Evolutionary conservation across 106 monocot species (phyloP).

Genomic region (Posidonia australis): DNA sequence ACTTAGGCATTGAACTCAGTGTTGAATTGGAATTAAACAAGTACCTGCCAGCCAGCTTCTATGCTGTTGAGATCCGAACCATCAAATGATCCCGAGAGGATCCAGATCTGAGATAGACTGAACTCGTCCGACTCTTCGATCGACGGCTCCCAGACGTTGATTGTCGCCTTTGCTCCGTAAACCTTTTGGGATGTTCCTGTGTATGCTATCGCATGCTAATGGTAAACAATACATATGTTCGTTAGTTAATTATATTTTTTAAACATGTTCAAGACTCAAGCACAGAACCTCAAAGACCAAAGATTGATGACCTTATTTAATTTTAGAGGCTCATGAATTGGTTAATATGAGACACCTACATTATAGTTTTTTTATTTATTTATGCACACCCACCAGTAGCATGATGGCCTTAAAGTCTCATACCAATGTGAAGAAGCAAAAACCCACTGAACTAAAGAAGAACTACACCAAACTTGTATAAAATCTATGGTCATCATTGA

Average conservation of each 20-base stretch:
- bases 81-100: conserved; percentile 90
- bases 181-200: conserved; percentile 44
- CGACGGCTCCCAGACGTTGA: conserved; percentile 88
- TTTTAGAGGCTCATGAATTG: too few species aligned
- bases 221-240: not conserved
- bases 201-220: conserved; percentile 90
- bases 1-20: conserved; percentile 1
- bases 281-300: too few species aligned
- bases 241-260: too few species aligned
- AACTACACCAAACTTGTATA: not conserved
- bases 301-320: too few species aligned
- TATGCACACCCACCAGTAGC: not conserved
- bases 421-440: not conserved
- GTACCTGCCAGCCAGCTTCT: conserved; percentile 99
- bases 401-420: not conserved
- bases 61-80: conserved; percentile 98
- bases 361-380: not conserved
- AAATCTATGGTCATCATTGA: not conserved
- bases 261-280: too few species aligned
- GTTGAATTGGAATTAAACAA: conserved; percentile 11
- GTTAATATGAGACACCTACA: too few species aligned
- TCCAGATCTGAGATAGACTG: conserved; percentile 96
- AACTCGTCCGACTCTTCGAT: conserved; percentile 57
- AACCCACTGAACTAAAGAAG: not conserved
- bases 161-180: conserved; percentile 73